Percentiles rank a stretch among this genome's conserved stretches.
Evolutionary conservation across 2,329 filamentous ascomycete species (phyloP).

Genomic region (Colletotrichum australisinense): DNA sequence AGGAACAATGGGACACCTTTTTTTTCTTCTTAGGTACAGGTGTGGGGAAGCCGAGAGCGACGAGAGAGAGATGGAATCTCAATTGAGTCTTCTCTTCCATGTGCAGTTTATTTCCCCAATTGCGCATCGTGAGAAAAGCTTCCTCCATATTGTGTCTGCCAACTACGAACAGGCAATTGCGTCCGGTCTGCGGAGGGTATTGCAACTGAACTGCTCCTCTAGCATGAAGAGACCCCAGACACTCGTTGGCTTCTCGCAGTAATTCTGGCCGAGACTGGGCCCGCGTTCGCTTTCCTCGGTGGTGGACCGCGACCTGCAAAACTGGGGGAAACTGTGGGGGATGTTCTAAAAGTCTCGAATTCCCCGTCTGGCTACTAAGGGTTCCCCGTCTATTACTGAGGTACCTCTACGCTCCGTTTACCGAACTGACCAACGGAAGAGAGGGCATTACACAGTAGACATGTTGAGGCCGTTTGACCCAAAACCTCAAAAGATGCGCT

Average conservation of each 20-base stretch:
- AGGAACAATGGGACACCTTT: conserved; percentile 13
- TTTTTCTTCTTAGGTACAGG: neutral
- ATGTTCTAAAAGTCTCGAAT: conserved; percentile 18
- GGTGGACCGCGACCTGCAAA: conserved; percentile 30
- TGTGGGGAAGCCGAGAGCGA: conserved; percentile 2
- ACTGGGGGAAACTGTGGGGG: conserved; percentile 34
- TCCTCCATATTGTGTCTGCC: neutral
- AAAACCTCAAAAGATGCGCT: neutral
- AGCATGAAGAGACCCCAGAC: neutral
- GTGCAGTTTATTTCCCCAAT: neutral
- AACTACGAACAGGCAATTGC: neutral
- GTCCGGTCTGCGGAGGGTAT: conserved; percentile 13
- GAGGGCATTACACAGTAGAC: neutral
- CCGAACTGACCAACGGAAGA: neutral
- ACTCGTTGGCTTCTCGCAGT: conserved; percentile 25
- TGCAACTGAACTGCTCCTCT: neutral
- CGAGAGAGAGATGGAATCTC: neutral
- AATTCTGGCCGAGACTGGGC: conserved; percentile 34
- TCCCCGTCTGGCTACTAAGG: neutral
- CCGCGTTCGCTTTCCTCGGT: conserved; percentile 30
- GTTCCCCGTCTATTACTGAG: neutral
- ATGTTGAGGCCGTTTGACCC: neutral
- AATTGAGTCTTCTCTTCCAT: neutral
- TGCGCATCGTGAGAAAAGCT: neutral
- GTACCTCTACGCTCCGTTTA: neutral